Evolutionary conservation across 1,284 basidiomycete species (phyloP).

Genomic region (Cryptococcus hybrid): DNA sequence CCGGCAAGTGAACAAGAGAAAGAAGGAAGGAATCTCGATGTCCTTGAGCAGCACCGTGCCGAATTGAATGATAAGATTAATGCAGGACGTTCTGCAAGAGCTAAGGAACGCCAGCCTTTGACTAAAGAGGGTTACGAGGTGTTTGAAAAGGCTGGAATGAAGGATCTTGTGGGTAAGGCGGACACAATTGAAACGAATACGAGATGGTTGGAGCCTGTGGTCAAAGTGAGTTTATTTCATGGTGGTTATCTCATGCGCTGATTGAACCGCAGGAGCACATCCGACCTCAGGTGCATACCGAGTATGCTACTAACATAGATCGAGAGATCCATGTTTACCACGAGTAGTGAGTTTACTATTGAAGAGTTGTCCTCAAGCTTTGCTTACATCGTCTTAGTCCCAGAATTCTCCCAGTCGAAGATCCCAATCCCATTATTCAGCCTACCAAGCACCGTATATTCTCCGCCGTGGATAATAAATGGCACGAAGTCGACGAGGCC

Average conservation of each 20-base stretch:
- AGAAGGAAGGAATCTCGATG: neutral
- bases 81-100: neutral
- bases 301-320: slow-evolving; percentile 33
- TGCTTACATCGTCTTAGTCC: neutral
- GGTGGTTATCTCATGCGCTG: neutral
- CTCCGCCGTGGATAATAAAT: slow-evolving; percentile 27
- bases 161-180: slow-evolving; percentile 14
- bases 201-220: slow-evolving; percentile 34
- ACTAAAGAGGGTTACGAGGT: slow-evolving; percentile 15
- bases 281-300: slow-evolving; percentile 28
- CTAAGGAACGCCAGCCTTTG: neutral
- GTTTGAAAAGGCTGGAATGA: slow-evolving; percentile 28
- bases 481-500: slow-evolving; percentile 41
- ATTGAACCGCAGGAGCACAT: slow-evolving; percentile 33
- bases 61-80: slow-evolving; percentile 15
- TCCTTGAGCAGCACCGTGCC: neutral
- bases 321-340: slow-evolving; percentile 41
- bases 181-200: slow-evolving; percentile 39
- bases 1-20: neutral
- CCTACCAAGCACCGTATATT: slow-evolving; percentile 39
- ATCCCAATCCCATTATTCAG: slow-evolving; percentile 35
- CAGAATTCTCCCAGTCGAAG: slow-evolving; percentile 43
- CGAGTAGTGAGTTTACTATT: slow-evolving; percentile 30
- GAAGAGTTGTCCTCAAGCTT: too few relatives aligned
- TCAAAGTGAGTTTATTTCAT: slow-evolving; percentile 27